These are phyloP conservation scores for Tricholoma furcatifolium DNA, from an alignment of 768 basidiomycete genomes.

Conservation along the genomic window DNA sequence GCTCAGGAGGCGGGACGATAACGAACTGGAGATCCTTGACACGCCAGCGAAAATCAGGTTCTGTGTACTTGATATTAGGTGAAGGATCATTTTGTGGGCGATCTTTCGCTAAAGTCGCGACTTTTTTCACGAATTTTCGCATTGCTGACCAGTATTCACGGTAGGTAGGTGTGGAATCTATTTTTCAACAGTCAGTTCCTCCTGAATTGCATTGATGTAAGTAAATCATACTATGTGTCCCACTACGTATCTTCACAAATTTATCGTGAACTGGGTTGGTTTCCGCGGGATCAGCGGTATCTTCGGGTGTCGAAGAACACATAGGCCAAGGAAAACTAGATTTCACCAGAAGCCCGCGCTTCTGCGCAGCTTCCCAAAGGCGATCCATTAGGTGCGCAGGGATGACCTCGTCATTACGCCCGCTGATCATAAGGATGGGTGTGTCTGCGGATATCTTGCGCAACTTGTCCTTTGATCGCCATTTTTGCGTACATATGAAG, in stretches of 20 bases:
- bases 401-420: slow-evolving; percentile 58
- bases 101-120: neutral
- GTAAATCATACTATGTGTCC: slow-evolving; percentile 36
- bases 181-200: neutral
- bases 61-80: neutral
- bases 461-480: slow-evolving; percentile 71
- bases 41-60: slow-evolving; percentile 5
- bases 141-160: neutral
- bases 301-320: slow-evolving; percentile 12
- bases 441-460: slow-evolving; percentile 47
- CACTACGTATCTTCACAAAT: slow-evolving; percentile 36
- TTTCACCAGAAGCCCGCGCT: slow-evolving; percentile 27
- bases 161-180: neutral
- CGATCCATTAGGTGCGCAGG: slow-evolving; percentile 62
- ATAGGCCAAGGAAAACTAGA: neutral
- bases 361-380: slow-evolving; percentile 50
- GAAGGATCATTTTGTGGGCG: neutral
- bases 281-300: slow-evolving; percentile 22
- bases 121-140: neutral
- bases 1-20: no score
- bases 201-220: neutral
- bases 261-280: slow-evolving; percentile 2
- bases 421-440: slow-evolving; percentile 78
- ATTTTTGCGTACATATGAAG: slow-evolving; percentile 75
- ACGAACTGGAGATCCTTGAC: no score